Conservation (phyloP, 225 moss, liverwort and hornwort genomes). For the Physcomitrium patens region DNA sequence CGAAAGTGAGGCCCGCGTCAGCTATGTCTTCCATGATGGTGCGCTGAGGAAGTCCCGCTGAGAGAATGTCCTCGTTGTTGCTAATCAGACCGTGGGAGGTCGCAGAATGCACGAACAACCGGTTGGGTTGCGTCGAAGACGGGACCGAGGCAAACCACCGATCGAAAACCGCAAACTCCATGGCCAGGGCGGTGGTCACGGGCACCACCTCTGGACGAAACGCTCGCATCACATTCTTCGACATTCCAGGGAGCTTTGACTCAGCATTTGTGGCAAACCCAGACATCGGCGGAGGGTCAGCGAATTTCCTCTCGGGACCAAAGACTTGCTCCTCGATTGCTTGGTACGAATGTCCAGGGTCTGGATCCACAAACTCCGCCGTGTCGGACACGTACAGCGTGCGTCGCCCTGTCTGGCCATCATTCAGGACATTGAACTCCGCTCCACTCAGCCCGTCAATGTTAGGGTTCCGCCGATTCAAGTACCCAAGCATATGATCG, state of each 20-base stretch:
- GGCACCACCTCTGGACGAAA: constrained; percentile 81
- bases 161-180: constrained; percentile 80
- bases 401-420: constrained; percentile 17
- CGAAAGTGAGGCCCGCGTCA: constrained; percentile 74
- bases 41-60: constrained; percentile 76
- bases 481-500: constrained; percentile 90
- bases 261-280: constrained; percentile 85
- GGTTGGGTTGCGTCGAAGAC: constrained; percentile 86
- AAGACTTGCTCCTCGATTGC: constrained; percentile 81
- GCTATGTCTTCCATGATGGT: constrained; percentile 78
- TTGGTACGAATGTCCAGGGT: constrained; percentile 89
- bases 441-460: constrained; percentile 82
- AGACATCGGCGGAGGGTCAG: constrained; percentile 74
- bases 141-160: constrained; percentile 86
- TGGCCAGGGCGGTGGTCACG: constrained; percentile 70
- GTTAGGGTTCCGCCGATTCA: constrained; percentile 71
- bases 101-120: constrained; percentile 82
- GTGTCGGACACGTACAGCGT: constrained; percentile 70
- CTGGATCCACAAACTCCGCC: constrained; percentile 90
- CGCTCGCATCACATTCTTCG: constrained; percentile 78
- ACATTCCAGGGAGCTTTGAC: constrained; percentile 50
- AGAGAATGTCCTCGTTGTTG: constrained; percentile 56
- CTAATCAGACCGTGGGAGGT: constrained; percentile 87
- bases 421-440: constrained; percentile 68
- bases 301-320: constrained; percentile 27